These are phyloP conservation scores for Trypanosoma cruzi DNA, from an alignment of 208 protist species.

Conservation along the genomic window DNA sequence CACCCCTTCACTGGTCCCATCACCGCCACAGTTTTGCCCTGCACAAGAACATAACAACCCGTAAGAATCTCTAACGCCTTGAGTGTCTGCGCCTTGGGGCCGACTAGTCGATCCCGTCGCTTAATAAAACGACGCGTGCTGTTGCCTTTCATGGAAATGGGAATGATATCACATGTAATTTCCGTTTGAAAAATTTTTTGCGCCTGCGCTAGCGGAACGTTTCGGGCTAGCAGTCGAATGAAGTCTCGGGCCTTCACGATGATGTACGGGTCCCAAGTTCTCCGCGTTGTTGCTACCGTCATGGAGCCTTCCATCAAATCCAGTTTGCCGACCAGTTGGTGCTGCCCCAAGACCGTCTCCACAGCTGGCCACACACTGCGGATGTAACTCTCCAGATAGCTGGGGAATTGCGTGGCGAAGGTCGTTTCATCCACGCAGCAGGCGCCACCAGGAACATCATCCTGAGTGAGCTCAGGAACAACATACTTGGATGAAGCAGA, in stretches of 20 bases:
- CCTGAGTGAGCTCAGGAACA: constrained; percentile 79
- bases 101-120: constrained; percentile 98
- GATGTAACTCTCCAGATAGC: constrained; percentile 98
- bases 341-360: constrained; percentile 90
- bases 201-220: constrained; percentile 97
- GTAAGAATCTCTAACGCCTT: constrained; percentile 99
- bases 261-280: constrained; percentile 98
- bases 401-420: constrained; percentile 98
- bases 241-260: constrained; percentile 99
- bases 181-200: constrained; percentile 98
- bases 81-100: constrained; percentile 97
- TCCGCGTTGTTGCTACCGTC: constrained; percentile 97
- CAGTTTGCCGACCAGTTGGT: constrained; percentile 95
- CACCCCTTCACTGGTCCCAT: constrained; percentile 97
- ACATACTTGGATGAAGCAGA: constrained; percentile 69
- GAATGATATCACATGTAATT: constrained; percentile 98
- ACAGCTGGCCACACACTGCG: constrained; percentile 95
- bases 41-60: constrained; percentile 99
- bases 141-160: constrained; percentile 95
- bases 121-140: constrained; percentile 99
- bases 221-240: constrained; percentile 97
- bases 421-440: constrained; percentile 95
- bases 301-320: constrained; percentile 97
- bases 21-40: constrained; percentile 97
- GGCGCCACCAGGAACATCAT: constrained; percentile 87